phyloP scores from a whole-genome alignment of 352 stramenopile genomes.

The Pythium aphanidermatum region DNA sequence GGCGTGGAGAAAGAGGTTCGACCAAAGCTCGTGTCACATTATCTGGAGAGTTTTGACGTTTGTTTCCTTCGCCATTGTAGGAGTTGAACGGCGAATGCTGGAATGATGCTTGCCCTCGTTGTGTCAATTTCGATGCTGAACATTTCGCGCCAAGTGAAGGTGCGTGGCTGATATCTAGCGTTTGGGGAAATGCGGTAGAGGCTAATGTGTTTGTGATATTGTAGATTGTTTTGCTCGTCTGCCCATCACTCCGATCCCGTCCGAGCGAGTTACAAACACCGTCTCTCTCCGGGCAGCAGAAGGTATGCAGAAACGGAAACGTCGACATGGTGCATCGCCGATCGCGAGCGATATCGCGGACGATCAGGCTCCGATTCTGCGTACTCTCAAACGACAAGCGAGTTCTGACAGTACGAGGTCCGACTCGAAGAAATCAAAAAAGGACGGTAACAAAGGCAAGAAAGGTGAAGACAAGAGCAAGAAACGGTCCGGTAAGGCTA shows the following conservation, averaged over 20 bases:
- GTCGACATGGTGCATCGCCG: constrained; percentile 14
- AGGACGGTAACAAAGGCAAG: constrained; percentile 28
- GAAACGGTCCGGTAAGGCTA: constrained; percentile 24
- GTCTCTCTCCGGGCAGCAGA: constrained; percentile 33
- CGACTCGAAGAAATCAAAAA: constrained; percentile 40
- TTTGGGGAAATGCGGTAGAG: not conserved
- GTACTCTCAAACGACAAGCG: constrained; percentile 10
- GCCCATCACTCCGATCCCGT: constrained; percentile 42
- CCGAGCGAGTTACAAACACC: constrained; percentile 44
- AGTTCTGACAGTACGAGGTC: constrained; percentile 13
- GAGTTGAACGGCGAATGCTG: constrained; percentile 63
- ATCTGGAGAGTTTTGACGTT: not conserved
- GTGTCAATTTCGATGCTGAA: constrained; percentile 58
- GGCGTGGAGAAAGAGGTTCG: constrained; percentile 77
- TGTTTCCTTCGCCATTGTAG: constrained; percentile 27
- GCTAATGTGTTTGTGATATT: not conserved
- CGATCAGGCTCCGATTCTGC: constrained; percentile 1
- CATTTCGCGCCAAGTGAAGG: constrained; percentile 32
- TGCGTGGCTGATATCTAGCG: constrained; percentile 6
- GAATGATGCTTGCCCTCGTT: constrained; percentile 70
- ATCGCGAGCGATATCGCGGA: constrained; percentile 1
- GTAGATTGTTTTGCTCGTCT: constrained; percentile 48
- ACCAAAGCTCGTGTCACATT: too few relatives aligned
- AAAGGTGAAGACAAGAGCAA: constrained; percentile 35
- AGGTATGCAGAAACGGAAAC: constrained; percentile 46